A percentile compares a stretch with the other conserved stretches of the same genome.
phyloP scores from a whole-genome alignment of 1,284 basidiomycete species.

The Melampsora americana region DNA sequence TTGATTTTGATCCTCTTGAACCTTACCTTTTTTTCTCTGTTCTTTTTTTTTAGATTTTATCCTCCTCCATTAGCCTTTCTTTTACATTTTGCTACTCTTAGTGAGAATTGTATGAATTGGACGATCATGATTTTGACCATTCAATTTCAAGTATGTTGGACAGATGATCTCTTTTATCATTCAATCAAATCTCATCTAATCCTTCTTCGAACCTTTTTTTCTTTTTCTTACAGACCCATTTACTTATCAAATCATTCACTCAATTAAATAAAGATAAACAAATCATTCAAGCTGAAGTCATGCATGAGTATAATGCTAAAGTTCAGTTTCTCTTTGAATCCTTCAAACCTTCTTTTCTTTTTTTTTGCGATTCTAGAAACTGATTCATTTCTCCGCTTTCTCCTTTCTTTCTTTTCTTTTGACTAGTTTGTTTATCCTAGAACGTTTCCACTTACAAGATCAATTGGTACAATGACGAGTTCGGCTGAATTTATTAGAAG shows the following conservation, averaged over 20 bases:
- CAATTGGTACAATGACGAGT: conserved; percentile 78
- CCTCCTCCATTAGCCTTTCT: conserved; percentile 70
- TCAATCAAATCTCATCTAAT: neutral
- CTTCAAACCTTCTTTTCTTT: conserved; percentile 21
- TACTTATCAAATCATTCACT: conserved; percentile 62
- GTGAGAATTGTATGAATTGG: conserved; percentile 70
- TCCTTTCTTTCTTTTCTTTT: neutral
- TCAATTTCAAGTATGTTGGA: conserved; percentile 62
- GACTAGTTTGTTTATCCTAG: conserved; percentile 74
- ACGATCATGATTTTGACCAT: conserved; percentile 63
- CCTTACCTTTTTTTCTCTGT: neutral
- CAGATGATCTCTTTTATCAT: conserved; percentile 45
- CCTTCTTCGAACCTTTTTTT: conserved; percentile 25
- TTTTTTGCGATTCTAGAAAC: conserved; percentile 9
- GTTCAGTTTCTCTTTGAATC: conserved; percentile 56
- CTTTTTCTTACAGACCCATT: conserved; percentile 57
- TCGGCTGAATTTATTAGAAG: conserved; percentile 66
- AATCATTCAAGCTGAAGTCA: conserved; percentile 72
- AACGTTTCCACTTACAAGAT: conserved; percentile 68
- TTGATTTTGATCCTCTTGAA: conserved; percentile 1
- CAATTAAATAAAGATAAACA: conserved; percentile 69
- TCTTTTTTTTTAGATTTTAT: conserved; percentile 59
- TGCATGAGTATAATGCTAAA: conserved; percentile 79
- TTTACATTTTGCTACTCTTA: conserved; percentile 67
- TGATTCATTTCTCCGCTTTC: conserved; percentile 1